These are phyloP conservation scores for Pestalotiopsis sp. DNA, from an alignment of 2,329 filamentous ascomycete genomes.

Conservation along the genomic window DNA sequence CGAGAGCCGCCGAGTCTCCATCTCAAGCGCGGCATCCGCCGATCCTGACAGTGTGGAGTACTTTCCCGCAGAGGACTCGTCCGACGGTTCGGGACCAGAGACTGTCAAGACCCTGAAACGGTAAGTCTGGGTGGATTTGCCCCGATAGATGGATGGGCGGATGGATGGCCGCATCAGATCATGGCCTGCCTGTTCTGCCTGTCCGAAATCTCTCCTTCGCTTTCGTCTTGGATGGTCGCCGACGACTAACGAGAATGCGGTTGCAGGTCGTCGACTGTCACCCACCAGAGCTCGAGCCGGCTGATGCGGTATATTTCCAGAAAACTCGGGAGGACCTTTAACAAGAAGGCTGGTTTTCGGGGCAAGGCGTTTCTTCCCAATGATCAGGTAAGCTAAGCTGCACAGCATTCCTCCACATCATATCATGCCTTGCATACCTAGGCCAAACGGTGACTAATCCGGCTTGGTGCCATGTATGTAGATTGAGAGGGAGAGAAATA, in stretches of 20 bases:
- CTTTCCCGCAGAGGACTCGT: slow-evolving; percentile 8
- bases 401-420: not conserved
- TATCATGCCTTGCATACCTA: not conserved
- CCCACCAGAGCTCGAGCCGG: not conserved
- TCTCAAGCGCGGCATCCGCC: slow-evolving; percentile 8
- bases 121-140: not conserved
- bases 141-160: not conserved
- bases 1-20: not conserved
- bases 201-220: no score
- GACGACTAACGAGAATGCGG: not conserved
- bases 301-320: slow-evolving; percentile 8
- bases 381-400: not conserved
- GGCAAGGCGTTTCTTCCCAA: slow-evolving; percentile 7
- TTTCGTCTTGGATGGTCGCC: not conserved
- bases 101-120: slow-evolving; percentile 5
- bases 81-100: slow-evolving; percentile 6
- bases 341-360: slow-evolving; percentile 9
- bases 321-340: slow-evolving; percentile 8
- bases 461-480: not conserved
- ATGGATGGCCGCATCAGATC: no score
- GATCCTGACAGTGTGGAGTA: slow-evolving; percentile 8
- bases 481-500: slow-evolving; percentile 8
- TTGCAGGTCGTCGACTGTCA: not conserved
- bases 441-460: not conserved
- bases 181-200: no score